Base-by-base conservation (phyloP, 352 stramenopile genomes). In the Phytophthora melonis region DNA sequence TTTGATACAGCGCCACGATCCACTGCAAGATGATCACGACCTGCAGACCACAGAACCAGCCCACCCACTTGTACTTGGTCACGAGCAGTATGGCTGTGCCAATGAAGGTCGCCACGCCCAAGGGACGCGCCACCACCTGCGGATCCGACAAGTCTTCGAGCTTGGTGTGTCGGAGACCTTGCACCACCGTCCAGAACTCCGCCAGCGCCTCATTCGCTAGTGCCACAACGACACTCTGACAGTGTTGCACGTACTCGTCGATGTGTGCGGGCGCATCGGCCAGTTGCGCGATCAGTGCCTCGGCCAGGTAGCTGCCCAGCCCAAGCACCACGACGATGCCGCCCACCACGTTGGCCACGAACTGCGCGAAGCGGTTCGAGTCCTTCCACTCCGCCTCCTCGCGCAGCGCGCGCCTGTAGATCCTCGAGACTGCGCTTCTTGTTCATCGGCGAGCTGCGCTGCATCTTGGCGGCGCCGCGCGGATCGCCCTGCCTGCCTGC, bases 1-100 rank as follows among this genome's bases (percentile, higher is more conserved):
- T 79, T 58, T 92, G 84, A 61, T 93, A 93, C 34, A 93, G 68
- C 19, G 86, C 86, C 14, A 91, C 67, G 59, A 87, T 70, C 84
- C 82, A 91, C 66, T 92, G 84, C 56, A 90, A 57, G 34, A 90
- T 75, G n/a, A 90, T 75, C 30, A 88, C 79, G 11, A 88, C 6
- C 57, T 92, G 86, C 39, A 90, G 65, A 18, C 80, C 82, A 43
- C 72, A 78, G 58, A 86, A 89, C 81, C 84, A 92, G 47, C 85
- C 84, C 34, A 90, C 78, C 70, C 68, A 87, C 57, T 90, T 87
- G 75, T 88, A 90, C 59, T 88, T 89, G 79, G 63, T 70, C 32
- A 87, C 36, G 2, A 82, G 62, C 21, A 90, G 59, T 18, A 77
- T 57, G 2, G 56, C 52, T 10, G 67, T 41, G 0, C 54, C 54